Base-by-base conservation (phyloP, 2,329 filamentous ascomycete genomes). In the Verticillium klebahnii region DNA sequence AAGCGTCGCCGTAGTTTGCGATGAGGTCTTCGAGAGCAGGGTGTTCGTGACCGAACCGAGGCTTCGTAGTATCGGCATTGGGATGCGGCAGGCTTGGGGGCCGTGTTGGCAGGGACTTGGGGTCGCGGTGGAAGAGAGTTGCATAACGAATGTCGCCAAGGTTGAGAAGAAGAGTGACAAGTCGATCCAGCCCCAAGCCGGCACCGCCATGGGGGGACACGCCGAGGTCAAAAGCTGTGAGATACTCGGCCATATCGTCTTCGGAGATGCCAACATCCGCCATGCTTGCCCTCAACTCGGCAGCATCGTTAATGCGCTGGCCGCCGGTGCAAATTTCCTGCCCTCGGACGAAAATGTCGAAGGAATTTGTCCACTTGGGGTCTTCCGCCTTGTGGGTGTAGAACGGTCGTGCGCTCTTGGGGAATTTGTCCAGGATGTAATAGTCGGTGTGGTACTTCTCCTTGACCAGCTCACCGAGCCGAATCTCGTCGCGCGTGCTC, bases 341-440 rank as follows among this genome's bases (percentile, higher is more conserved):
- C 0, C 93, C 93, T 34, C 93, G 89, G 54, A 97, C 84, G 77
- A 97, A 97, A 62, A 97, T 96, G 73, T 97, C 93, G 69, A 97
- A 97, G 0, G 93, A 96, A 73, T 96, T 96, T 58, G 93, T 97
- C 73, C 88, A 86, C 37, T 84, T 81, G 14, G 85, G 80, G 69
- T 96, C 86, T 17, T 88, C 80, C 1, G 89, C 84, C 65, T 96
- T 91, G 85, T 96, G 93, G 1, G 93, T 92, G 72, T 97, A 97
- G 77, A 97, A 97, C 0, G 93, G 93, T 54, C 93, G 86, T 2
- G 91, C 93, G 7, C 87, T 89, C 25, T 86, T 80, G 1, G 93
- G 93, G 79, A 97, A 97, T 71, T 96, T 96, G 82, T 97, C 93
- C 50, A 97, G 83, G 65, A 97, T 89, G 75, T 95, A 97, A 78